Conservation (phyloP, 345 rosid species). For the Dipteronia dyeriana region DNA sequence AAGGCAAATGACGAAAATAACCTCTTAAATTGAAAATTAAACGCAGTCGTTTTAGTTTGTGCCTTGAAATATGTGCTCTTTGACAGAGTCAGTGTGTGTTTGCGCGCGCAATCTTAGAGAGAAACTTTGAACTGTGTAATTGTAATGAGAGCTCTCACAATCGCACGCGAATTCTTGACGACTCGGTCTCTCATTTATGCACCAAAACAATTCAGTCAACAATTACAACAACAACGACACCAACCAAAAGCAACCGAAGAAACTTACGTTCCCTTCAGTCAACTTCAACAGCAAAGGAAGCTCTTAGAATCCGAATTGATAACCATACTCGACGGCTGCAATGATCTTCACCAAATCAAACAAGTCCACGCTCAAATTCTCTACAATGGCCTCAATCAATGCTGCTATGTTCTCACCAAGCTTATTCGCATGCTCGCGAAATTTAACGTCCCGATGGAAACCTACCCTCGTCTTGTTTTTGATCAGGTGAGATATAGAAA, state of each 20-base stretch:
- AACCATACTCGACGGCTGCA: conserved; percentile 50
- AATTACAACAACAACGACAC: background rate
- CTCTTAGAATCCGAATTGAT: conserved; percentile 41
- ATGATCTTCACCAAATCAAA: conserved; percentile 40
- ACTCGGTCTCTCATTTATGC: conserved; percentile 3
- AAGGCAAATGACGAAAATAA: no score
- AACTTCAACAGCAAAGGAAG: conserved; percentile 1
- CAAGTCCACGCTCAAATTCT: conserved; percentile 61
- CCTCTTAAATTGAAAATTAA: no score
- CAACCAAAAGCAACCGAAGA: no score
- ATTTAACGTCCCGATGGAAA: conserved; percentile 48
- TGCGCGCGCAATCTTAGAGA: no score
- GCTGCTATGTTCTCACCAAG: conserved; percentile 63
- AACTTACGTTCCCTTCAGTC: no score
- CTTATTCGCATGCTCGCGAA: conserved; percentile 62
- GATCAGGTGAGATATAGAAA: conserved; percentile 52
- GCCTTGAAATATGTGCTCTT: no score
- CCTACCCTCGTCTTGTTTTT: conserved; percentile 58
- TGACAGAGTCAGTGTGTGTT: no score
- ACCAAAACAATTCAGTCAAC: conserved; percentile 33
- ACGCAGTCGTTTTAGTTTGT: no score
- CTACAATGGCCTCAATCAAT: conserved; percentile 44
- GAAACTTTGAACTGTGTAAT: no score
- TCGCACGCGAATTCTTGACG: conserved; percentile 31
- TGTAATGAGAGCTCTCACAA: background rate